Conservation (phyloP, 169 alveolate genomes). For the Theileria parva region DNA sequence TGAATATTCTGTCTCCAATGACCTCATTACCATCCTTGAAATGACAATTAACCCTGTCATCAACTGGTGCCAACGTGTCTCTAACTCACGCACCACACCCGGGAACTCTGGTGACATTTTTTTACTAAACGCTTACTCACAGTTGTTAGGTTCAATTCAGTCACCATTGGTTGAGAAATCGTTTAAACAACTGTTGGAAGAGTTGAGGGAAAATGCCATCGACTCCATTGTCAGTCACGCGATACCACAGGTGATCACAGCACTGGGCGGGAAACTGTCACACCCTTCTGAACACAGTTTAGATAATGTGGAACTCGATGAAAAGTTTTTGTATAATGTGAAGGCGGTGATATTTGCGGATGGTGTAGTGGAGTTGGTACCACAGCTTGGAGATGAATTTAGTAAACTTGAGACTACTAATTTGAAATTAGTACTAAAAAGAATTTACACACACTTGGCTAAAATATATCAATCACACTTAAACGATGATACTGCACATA, state of each 20-base stretch:
- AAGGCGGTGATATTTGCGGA: background rate
- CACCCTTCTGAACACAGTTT: too few species aligned
- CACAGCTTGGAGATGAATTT: background rate
- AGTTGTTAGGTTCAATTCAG: background rate
- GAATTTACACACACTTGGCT: background rate
- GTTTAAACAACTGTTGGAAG: background rate
- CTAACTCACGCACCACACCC: too few species aligned
- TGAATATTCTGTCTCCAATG: constrained; percentile 9
- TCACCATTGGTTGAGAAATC: background rate
- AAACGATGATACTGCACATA: background rate
- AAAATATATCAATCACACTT: background rate
- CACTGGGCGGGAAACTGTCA: background rate
- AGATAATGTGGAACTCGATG: background rate
- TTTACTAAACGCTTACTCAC: background rate
- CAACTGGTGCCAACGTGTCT: background rate
- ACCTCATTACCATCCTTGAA: background rate
- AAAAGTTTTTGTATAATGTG: background rate
- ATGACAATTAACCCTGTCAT: background rate
- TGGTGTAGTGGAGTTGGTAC: background rate
- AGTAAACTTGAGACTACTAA: background rate
- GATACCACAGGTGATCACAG: background rate
- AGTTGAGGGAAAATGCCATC: background rate
- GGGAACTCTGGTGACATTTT: background rate
- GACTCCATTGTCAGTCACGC: background rate
- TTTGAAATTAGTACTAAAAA: background rate